phyloP scores from a whole-genome alignment of 352 stramenopile genomes.

The Globisporangium ultimum region DNA sequence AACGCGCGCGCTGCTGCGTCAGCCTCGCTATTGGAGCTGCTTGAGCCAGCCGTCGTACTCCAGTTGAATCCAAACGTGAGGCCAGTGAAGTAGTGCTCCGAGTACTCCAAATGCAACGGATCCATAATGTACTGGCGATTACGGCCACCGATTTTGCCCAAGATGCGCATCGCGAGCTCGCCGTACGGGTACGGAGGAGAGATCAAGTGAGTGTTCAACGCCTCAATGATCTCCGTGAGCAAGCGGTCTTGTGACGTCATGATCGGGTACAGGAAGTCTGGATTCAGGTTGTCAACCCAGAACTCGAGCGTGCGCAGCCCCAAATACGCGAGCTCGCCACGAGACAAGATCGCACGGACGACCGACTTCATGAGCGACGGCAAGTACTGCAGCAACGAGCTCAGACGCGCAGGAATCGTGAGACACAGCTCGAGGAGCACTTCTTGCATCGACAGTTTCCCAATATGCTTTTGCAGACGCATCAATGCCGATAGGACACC shows the following conservation, averaged over 20 bases:
- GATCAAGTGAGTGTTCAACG: constrained; percentile 94
- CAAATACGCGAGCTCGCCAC: constrained; percentile 94
- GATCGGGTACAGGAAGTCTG: constrained; percentile 95
- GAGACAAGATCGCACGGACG: constrained; percentile 91
- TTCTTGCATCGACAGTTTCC: constrained; percentile 84
- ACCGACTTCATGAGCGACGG: constrained; percentile 95
- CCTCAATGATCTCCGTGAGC: constrained; percentile 94
- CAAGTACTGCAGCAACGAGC: constrained; percentile 96
- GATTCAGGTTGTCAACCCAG: constrained; percentile 98
- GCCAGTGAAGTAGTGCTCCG: constrained; percentile 37
- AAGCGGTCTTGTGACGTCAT: constrained; percentile 88
- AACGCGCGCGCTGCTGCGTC: constrained; percentile 18
- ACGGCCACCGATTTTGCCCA: constrained; percentile 96
- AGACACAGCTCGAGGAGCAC: constrained; percentile 95
- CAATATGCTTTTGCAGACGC: constrained; percentile 89
- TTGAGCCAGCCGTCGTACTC: constrained; percentile 15
- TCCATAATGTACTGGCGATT: constrained; percentile 90
- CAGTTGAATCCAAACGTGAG: constrained; percentile 59
- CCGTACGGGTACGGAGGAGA: constrained; percentile 97
- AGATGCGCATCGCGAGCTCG: constrained; percentile 92
- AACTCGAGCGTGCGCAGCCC: constrained; percentile 96
- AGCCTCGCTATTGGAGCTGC: constrained; percentile 7
- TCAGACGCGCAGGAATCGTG: constrained; percentile 94
- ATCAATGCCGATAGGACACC: constrained; percentile 93
- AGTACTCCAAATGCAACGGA: constrained; percentile 58